Evolutionary conservation across 495 filamentous ascomycete genomes (phyloP).

Genomic region (Hyaloscypha bicolor): DNA sequence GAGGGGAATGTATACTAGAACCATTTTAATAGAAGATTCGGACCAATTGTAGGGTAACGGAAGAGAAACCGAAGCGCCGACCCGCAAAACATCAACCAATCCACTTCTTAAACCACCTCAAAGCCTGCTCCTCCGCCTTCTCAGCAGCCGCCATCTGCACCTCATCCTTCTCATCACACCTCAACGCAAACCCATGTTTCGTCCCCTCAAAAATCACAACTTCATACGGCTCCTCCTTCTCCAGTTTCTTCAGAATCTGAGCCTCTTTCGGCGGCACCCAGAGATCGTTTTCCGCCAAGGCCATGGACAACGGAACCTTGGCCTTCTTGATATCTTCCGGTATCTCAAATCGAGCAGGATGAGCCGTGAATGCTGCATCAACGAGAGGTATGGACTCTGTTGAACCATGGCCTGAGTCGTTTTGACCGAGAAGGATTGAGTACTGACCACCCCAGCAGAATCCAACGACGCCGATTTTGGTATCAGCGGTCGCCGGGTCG

Average conservation of each 20-base stretch:
- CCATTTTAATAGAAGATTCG: too few relatives aligned
- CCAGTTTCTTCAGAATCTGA: slow-evolving; percentile 52
- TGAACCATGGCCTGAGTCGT: slow-evolving; percentile 9
- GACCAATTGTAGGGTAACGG: too few relatives aligned
- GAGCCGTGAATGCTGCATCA: slow-evolving; percentile 53
- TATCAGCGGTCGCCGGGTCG: slow-evolving; percentile 20
- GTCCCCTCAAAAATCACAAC: slow-evolving; percentile 51
- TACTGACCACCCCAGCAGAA: slow-evolving; percentile 66
- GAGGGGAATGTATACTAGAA: too few relatives aligned
- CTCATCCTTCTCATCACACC: slow-evolving; percentile 46
- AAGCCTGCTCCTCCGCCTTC: slow-evolving; percentile 55
- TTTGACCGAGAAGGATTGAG: slow-evolving; percentile 44
- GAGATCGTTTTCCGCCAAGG: slow-evolving; percentile 55
- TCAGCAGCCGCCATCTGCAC: slow-evolving; percentile 45
- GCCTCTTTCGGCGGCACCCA: slow-evolving; percentile 42
- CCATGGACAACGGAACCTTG: slow-evolving; percentile 53
- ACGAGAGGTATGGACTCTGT: slow-evolving; percentile 39
- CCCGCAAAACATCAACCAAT: slow-evolving; percentile 3
- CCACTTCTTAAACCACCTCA: slow-evolving; percentile 48
- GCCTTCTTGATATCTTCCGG: slow-evolving; percentile 58
- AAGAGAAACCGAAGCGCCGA: neutral
- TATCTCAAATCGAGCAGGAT: slow-evolving; percentile 51
- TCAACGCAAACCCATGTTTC: slow-evolving; percentile 63
- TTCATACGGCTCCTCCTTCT: slow-evolving; percentile 49
- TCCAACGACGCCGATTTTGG: slow-evolving; percentile 50